Conservation (phyloP, 225 moss, liverwort and hornwort species). For the Bryum argenteum region DNA sequence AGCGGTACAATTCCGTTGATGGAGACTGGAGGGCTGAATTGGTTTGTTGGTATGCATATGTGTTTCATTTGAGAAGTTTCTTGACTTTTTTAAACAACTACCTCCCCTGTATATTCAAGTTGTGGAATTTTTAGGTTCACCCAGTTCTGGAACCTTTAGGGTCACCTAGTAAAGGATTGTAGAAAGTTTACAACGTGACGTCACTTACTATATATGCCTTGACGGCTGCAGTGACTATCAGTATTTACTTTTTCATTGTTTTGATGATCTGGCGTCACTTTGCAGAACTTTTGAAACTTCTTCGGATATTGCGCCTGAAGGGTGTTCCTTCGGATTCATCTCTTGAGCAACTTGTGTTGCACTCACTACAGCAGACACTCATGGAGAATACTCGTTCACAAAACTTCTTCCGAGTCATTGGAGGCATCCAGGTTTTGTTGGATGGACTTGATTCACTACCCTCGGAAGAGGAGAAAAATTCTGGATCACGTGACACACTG, state of each 20-base stretch:
- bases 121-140: too few species aligned
- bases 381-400: slow-evolving; percentile 68
- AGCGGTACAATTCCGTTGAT: slow-evolving; percentile 54
- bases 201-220: slow-evolving; percentile 1
- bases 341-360: slow-evolving; percentile 66
- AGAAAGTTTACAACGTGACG: slow-evolving; percentile 1
- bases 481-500: slow-evolving; percentile 26
- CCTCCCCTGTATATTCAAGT: neutral
- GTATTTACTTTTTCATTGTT: neutral
- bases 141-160: slow-evolving; percentile 8
- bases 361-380: slow-evolving; percentile 65
- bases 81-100: slow-evolving; percentile 13
- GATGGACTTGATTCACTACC: slow-evolving; percentile 56
- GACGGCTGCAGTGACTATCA: slow-evolving; percentile 15
- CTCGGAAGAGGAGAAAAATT: slow-evolving; percentile 40
- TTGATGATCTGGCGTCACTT: slow-evolving; percentile 25
- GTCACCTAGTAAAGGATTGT: neutral
- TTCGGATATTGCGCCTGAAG: slow-evolving; percentile 66
- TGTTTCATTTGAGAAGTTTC: slow-evolving; percentile 21
- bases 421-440: slow-evolving; percentile 73
- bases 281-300: slow-evolving; percentile 72
- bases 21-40: slow-evolving; percentile 80
- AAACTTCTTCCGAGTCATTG: slow-evolving; percentile 81
- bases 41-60: slow-evolving; percentile 74
- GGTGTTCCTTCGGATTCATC: slow-evolving; percentile 62